These are phyloP conservation scores for Pleurozium schreberi DNA, from an alignment of 225 moss, liverwort and hornwort genomes.

Conservation along the genomic window DNA sequence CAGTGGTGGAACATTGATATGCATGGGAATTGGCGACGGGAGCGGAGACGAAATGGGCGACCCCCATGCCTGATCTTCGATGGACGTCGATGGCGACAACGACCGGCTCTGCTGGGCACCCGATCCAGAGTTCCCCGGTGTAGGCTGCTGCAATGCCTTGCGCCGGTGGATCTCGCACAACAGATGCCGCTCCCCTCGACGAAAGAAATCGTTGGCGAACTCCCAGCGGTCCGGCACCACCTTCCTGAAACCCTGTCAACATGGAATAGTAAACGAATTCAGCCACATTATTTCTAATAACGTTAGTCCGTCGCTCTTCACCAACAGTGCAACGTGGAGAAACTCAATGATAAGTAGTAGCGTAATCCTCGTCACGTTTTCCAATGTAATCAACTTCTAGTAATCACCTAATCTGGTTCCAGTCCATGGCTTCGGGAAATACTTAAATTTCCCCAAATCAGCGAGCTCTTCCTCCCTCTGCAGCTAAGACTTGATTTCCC, in stretches of 20 bases:
- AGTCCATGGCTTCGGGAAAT: not conserved
- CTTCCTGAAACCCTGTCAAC: slow-evolving; percentile 43
- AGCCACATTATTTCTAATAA: not conserved
- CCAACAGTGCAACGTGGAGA: not conserved
- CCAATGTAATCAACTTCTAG: not conserved
- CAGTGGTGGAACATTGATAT: not conserved
- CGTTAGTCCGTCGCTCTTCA: not conserved
- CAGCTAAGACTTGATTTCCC: not conserved
- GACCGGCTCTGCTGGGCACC: slow-evolving; percentile 33
- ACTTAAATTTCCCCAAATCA: not conserved
- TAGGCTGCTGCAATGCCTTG: slow-evolving; percentile 20
- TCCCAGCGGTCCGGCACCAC: slow-evolving; percentile 57
- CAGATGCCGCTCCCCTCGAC: slow-evolving; percentile 38
- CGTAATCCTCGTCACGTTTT: not conserved
- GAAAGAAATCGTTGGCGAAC: slow-evolving; percentile 53
- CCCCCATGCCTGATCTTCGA: slow-evolving; percentile 39
- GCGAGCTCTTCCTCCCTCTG: not conserved
- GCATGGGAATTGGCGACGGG: slow-evolving; percentile 27
- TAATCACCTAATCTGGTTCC: not conserved
- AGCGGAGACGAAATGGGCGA: slow-evolving; percentile 41
- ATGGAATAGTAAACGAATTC: not conserved
- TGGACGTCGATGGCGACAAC: slow-evolving; percentile 31
- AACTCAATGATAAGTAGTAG: not conserved
- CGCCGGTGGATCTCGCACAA: slow-evolving; percentile 51
- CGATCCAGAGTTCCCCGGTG: slow-evolving; percentile 13